These are phyloP conservation scores for Chlamydomonas applanata DNA, from an alignment of 139 green algal genomes.

Conservation along the genomic window DNA sequence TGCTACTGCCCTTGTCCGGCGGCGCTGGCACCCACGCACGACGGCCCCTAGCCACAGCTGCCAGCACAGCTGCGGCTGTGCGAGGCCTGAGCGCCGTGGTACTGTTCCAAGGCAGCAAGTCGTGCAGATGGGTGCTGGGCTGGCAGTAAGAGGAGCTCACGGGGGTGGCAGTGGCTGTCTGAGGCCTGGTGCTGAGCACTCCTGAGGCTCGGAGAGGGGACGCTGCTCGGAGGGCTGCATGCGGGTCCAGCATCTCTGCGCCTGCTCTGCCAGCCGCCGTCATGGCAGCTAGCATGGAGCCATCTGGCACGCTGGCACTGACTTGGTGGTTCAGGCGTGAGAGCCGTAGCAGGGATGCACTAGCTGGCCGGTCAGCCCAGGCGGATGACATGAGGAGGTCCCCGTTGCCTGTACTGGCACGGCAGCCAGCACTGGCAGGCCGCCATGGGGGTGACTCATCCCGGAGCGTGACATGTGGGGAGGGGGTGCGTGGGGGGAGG, in stretches of 20 bases:
- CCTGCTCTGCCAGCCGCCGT: background rate
- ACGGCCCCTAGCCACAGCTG: no score
- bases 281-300: constrained; percentile 5
- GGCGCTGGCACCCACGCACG: no score
- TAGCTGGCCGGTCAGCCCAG: background rate
- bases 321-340: background rate
- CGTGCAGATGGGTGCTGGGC: background rate
- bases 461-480: no score
- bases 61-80: no score
- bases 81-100: no score
- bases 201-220: background rate
- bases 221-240: constrained; percentile 1
- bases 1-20: no score
- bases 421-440: no score
- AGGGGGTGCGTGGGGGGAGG: no score
- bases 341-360: background rate
- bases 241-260: background rate
- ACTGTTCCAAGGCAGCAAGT: no score
- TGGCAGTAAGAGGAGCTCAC: background rate
- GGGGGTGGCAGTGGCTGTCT: background rate
- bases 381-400: background rate
- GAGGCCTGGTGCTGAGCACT: background rate
- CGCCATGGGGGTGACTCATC: no score
- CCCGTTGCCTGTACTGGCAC: background rate
- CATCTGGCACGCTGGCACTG: background rate